Percentiles rank a stretch among this genome's conserved stretches.
phyloP scores from a whole-genome alignment of 345 rosid species.

The Lumnitzera littorea region DNA sequence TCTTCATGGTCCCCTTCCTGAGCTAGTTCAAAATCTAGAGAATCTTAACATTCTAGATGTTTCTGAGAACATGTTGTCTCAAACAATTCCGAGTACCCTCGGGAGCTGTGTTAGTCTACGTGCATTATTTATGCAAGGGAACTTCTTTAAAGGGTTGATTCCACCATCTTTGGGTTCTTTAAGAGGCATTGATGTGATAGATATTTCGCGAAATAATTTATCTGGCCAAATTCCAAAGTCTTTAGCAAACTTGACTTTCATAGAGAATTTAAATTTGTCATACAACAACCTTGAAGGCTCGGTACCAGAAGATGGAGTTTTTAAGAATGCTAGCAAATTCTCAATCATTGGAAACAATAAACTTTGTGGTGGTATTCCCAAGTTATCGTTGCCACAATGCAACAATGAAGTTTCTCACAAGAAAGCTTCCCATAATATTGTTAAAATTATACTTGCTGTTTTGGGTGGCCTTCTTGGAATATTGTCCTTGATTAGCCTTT shows the following conservation, averaged over 20 bases:
- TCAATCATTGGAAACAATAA: constrained; percentile 2
- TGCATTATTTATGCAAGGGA: neutral
- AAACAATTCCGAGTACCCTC: neutral
- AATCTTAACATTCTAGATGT: neutral
- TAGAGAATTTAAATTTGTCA: neutral
- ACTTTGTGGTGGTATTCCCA: constrained; percentile 1
- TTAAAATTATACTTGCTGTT: neutral
- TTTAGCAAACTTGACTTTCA: neutral
- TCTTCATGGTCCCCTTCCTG: neutral
- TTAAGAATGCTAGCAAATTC: neutral
- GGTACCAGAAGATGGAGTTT: constrained; percentile 1
- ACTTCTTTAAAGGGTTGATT: neutral
- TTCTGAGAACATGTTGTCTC: neutral
- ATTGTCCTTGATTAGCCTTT: neutral
- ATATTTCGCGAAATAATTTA: constrained; percentile 1
- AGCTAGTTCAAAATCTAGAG: neutral
- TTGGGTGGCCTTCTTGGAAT: neutral
- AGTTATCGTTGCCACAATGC: neutral
- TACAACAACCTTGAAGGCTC: constrained; percentile 4
- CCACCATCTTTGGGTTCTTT: neutral
- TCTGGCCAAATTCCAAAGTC: constrained; percentile 3
- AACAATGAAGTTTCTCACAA: neutral
- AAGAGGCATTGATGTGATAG: neutral
- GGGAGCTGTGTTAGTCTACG: neutral
- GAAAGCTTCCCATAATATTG: neutral